Evolutionary conservation across 202 grass and related monocot genomes (phyloP), one percentile per base, ranked within the genome.

Genomic region (Sporobolus alterniflorus): DNA sequence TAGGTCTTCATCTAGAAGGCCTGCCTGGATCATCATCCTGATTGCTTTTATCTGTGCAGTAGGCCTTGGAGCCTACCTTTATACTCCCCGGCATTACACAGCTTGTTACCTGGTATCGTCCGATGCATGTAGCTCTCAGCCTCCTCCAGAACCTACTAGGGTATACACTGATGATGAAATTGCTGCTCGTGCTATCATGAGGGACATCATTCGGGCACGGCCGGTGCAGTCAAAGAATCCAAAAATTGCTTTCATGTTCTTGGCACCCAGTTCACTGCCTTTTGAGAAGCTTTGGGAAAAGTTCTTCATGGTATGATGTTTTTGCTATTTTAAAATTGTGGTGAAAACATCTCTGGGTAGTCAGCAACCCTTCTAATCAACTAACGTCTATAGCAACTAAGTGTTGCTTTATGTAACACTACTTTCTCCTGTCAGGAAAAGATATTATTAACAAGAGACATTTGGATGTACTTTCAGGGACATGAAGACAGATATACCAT

Each of bases 201-300:
- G 89, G 31, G 90, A 98, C 42, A 90, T 98, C 78, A 82, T 95
- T 76, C 80, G 73, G 14, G 67, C 87, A 70, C 83, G 61, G 55
- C 80, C 89, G 14, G 82, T 89, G 62, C 81, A 71, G 21, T 87
- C 87, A 16, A 98, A 94, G 85, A 98, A 95, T 82, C 92, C 91
- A 74, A 98, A 98, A 89, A 88, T 95, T 66, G 96, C 96, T 78
- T 98, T 92, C 83, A 95, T 98, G 96, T 98, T 98, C 90, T 84
- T 98, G 86, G 94, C 93, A 41, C 92, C 90, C 22, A 94, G 87
- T 90, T 88, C 91, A 55, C 85, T 98, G 87, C 93, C 96, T 40
- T 98, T 98, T 43, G 96, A 98, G 82, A 98, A 86, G 64, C 83
- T 98, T 39, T 98, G 96, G 96, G 96, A 98, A 69, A 95, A 95